These are phyloP conservation scores for Lipomyces chichibuensis DNA, from an alignment of 805 yeast genomes.

Conservation along the genomic window DNA sequence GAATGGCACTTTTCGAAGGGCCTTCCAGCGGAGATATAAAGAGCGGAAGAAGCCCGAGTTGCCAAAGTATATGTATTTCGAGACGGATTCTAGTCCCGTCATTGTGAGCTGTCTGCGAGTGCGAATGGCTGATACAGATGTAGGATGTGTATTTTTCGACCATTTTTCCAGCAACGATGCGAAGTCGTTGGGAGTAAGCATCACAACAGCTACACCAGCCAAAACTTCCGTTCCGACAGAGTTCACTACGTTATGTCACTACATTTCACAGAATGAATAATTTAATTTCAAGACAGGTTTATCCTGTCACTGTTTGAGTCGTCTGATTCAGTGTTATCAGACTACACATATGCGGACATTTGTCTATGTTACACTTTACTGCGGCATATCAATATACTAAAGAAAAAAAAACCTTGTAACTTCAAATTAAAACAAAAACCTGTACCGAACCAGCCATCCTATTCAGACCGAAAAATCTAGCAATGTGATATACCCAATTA, in stretches of 20 bases:
- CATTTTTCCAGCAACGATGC: too few relatives aligned
- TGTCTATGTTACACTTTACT: neutral
- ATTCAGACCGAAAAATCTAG: neutral
- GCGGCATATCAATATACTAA: neutral
- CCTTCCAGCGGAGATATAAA: constrained; percentile 57
- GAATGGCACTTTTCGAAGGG: constrained; percentile 67
- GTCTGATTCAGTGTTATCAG: neutral
- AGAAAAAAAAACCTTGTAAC: neutral
- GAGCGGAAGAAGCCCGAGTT: neutral
- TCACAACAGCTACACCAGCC: too few relatives aligned
- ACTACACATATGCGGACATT: neutral
- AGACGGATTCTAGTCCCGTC: neutral
- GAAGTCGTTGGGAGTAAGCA: too few relatives aligned
- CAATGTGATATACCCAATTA: neutral
- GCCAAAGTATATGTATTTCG: neutral
- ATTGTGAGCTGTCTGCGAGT: neutral
- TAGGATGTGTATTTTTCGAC: too few relatives aligned
- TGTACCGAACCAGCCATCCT: neutral
- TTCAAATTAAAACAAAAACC: neutral
- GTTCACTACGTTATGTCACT: too few relatives aligned
- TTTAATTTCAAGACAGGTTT: too few relatives aligned
- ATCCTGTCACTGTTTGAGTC: neutral
- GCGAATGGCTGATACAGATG: neutral
- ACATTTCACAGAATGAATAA: too few relatives aligned
- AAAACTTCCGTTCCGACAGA: too few relatives aligned